Base-by-base conservation (phyloP, 805 yeast species). In the Saturnispora sekii region DNA sequence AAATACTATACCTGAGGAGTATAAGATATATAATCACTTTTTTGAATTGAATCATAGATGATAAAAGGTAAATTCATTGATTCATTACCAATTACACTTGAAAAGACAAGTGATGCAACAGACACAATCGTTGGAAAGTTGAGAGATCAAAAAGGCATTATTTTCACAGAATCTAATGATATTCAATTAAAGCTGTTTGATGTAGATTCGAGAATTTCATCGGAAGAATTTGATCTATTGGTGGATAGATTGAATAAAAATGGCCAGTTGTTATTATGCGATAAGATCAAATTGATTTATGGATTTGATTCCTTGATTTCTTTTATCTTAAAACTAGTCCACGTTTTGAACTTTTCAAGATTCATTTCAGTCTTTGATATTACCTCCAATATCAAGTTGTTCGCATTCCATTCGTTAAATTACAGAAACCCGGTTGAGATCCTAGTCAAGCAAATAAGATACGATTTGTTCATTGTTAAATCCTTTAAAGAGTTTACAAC, bases 341-440 rank as follows among this genome's bases (percentile, higher is more conserved):
- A 49, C 18, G 49, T 55, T 9, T 32, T 58, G 10, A 51, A 54
- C 38, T 59, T 59, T 41, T 49, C 53, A 10, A 54, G 55, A 16
- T 59, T 59, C 38, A 57, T 59, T 32, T 57, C 61, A 3, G 56
- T 59, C 7, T 59, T 59, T 46, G 63, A 59, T 43, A 59, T 59
- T 4, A 59, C 63, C 3, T 53, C 61, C 8, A 59, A 59, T 41
- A 59, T 59, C 32, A 59, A 59, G 44, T 47, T 59, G n/a, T 59
- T 58, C 35, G 63, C 62, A 2, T 59, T 59, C 40, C 57, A 59
- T 48, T 50, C 55, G 34, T 47, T 52, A n/a, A 53, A 47, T 37
- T 57, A 56, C 44, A 44, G 48, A 32, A 57, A 52, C 34, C 63
- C 63, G 0, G 63, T 57, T 12, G 63, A 59, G 44, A 58, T 59